Conservation (phyloP, 192 early-diverging fungal species). For the Backusella luteola region DNA sequence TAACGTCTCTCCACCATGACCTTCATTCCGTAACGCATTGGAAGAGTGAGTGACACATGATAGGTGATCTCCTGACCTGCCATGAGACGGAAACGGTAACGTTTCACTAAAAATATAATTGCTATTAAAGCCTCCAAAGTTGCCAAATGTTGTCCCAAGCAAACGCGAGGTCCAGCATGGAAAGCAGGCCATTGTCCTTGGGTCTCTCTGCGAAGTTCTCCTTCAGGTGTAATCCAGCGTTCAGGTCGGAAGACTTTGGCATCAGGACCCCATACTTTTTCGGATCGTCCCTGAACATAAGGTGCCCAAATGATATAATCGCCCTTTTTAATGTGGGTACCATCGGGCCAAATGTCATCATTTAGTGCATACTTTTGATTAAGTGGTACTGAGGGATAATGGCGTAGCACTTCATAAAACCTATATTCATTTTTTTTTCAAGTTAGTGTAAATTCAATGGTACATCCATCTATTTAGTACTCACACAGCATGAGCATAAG, state of each 20-base stretch:
- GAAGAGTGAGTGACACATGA: slow-evolving; percentile 21
- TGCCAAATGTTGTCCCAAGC: slow-evolving; percentile 43
- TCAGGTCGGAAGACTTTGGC: slow-evolving; percentile 62
- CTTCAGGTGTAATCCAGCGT: slow-evolving; percentile 55
- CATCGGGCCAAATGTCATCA: slow-evolving; percentile 63
- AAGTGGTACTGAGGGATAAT: slow-evolving; percentile 65
- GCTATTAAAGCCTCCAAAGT: slow-evolving; percentile 45
- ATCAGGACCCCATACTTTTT: slow-evolving; percentile 64
- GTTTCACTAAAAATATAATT: slow-evolving; percentile 36
- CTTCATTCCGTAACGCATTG: slow-evolving; percentile 34
- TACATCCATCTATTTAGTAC: neutral
- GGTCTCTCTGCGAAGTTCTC: slow-evolving; percentile 32
- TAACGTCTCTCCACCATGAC: slow-evolving; percentile 29
- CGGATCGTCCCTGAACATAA: slow-evolving; percentile 51
- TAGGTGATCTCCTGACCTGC: slow-evolving; percentile 36
- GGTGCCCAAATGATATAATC: slow-evolving; percentile 50
- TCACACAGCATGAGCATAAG: slow-evolving; percentile 40
- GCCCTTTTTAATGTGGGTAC: slow-evolving; percentile 52
- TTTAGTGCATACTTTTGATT: slow-evolving; percentile 53
- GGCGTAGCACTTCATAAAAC: slow-evolving; percentile 55
- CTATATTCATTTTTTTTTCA: neutral
- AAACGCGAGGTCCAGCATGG: slow-evolving; percentile 53
- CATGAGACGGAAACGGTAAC: slow-evolving; percentile 41
- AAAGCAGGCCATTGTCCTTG: slow-evolving; percentile 56
- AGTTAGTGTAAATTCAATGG: slow-evolving; percentile 37